Conservation (phyloP, 2,329 filamentous ascomycete genomes). For the Stagonosporopsis vannaccii region DNA sequence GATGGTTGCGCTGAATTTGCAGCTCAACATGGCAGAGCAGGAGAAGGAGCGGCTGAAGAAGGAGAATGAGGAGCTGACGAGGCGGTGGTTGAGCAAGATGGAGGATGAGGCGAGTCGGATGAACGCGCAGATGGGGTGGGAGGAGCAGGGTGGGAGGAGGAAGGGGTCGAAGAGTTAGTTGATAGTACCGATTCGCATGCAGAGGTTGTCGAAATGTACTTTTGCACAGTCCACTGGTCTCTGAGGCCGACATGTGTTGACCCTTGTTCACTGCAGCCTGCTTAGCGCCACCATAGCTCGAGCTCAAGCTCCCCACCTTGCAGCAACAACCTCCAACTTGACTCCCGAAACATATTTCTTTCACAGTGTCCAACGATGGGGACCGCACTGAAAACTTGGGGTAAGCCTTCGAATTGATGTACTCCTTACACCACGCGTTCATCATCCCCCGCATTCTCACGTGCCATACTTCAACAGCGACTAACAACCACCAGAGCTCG, state of each 20-base stretch:
- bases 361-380: slow-evolving; percentile 32
- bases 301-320: slow-evolving; percentile 33
- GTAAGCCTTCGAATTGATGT: slow-evolving; percentile 27
- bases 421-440: background rate
- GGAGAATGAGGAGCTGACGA: slow-evolving; percentile 89
- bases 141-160: slow-evolving; percentile 25
- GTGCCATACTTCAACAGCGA: slow-evolving; percentile 7
- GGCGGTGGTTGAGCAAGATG: slow-evolving; percentile 90
- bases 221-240: background rate
- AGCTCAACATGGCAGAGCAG: slow-evolving; percentile 86
- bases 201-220: background rate
- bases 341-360: slow-evolving; percentile 9
- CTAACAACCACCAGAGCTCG: slow-evolving; percentile 71
- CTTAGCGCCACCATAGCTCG: slow-evolving; percentile 12
- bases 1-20: slow-evolving; percentile 83
- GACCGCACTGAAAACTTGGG: slow-evolving; percentile 48
- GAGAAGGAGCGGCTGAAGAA: slow-evolving; percentile 73
- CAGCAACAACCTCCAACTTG: slow-evolving; percentile 17
- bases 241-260: background rate
- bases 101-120: slow-evolving; percentile 85
- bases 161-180: background rate
- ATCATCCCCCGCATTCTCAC: slow-evolving; percentile 13
- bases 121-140: slow-evolving; percentile 62
- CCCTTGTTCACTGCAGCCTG: slow-evolving; percentile 7
- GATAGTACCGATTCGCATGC: background rate